Evolutionary conservation across 768 basidiomycete genomes (phyloP).

Genomic region (Podaxis rugospora): DNA sequence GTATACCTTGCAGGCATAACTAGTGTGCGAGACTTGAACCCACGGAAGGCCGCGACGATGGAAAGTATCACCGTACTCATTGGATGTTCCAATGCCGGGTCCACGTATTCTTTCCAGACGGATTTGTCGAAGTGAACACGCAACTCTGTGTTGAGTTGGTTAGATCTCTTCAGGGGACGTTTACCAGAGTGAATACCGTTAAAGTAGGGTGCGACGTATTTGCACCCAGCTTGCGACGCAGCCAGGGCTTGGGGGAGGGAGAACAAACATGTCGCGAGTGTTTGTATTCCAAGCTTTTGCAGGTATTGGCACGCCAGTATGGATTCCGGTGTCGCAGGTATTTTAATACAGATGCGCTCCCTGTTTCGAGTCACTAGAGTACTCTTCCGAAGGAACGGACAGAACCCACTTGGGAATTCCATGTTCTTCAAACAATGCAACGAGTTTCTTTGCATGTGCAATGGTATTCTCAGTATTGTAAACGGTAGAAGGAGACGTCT

Average conservation of each 20-base stretch:
- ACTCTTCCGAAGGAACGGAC: background rate
- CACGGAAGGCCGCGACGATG: slow-evolving; percentile 34
- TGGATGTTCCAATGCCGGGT: slow-evolving; percentile 37
- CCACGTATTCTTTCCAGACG: slow-evolving; percentile 33
- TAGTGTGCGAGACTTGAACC: slow-evolving; percentile 31
- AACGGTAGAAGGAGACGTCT: slow-evolving; percentile 38
- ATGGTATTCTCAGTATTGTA: slow-evolving; percentile 38
- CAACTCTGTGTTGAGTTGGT: slow-evolving; percentile 26
- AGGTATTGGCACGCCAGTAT: slow-evolving; percentile 45
- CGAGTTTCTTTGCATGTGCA: slow-evolving; percentile 36
- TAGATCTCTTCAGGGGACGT: background rate
- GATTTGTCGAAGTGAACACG: slow-evolving; percentile 41
- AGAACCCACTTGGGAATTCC: slow-evolving; percentile 34
- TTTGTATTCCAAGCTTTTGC: slow-evolving; percentile 41
- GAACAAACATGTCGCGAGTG: slow-evolving; percentile 53
- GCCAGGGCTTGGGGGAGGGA: slow-evolving; percentile 52
- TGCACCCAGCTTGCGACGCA: slow-evolving; percentile 47
- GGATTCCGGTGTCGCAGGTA: slow-evolving; percentile 50
- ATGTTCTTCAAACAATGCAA: slow-evolving; percentile 34
- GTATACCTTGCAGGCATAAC: slow-evolving; percentile 48
- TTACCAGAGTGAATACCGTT: slow-evolving; percentile 33
- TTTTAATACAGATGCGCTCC: slow-evolving; percentile 53
- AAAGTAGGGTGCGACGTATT: slow-evolving; percentile 53
- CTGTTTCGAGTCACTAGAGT: slow-evolving; percentile 16
- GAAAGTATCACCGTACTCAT: slow-evolving; percentile 33